These are phyloP conservation scores for Phytopythium kandeliae DNA, from an alignment of 352 stramenopile genomes.

Conservation along the genomic window DNA sequence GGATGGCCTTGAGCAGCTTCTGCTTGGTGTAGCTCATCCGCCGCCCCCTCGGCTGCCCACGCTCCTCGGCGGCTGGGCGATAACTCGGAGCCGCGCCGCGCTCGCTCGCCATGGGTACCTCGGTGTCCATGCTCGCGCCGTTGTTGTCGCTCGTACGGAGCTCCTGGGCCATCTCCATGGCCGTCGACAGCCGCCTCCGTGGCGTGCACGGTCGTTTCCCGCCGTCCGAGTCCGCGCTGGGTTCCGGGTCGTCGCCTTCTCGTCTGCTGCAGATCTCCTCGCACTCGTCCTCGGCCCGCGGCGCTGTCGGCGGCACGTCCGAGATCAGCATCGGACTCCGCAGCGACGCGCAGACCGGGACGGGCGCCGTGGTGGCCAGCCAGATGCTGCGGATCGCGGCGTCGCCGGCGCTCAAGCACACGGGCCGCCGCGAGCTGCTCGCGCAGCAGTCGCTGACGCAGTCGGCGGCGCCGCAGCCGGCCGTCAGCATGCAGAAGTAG, in stretches of 20 bases:
- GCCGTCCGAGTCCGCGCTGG: neutral
- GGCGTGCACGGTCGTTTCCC: slow-evolving; percentile 24
- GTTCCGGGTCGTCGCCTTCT: too few species aligned
- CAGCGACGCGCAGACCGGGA: slow-evolving; percentile 29
- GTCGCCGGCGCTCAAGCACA: slow-evolving; percentile 25
- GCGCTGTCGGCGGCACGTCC: too few species aligned
- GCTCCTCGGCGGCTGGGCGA: neutral
- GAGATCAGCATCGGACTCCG: too few species aligned
- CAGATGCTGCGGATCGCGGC: slow-evolving; percentile 46
- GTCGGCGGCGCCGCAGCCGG: slow-evolving; percentile 24
- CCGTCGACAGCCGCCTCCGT: slow-evolving; percentile 40
- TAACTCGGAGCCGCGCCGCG: neutral
- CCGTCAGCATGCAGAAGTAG: slow-evolving; percentile 63
- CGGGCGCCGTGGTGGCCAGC: slow-evolving; percentile 32
- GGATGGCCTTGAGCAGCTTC: slow-evolving; percentile 60
- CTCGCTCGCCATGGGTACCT: neutral
- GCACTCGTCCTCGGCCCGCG: neutral
- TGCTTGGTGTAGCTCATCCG: slow-evolving; percentile 56
- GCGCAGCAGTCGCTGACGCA: slow-evolving; percentile 37
- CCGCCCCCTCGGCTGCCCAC: slow-evolving; percentile 8
- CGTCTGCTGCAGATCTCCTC: too few species aligned
- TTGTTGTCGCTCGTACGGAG: slow-evolving; percentile 22
- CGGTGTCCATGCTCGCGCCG: slow-evolving; percentile 6
- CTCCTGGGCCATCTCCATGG: slow-evolving; percentile 41
- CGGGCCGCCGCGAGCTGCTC: slow-evolving; percentile 18